Evolutionary conservation across 495 filamentous ascomycete genomes (phyloP), one percentile per base, ranked within the genome.

Genomic region (Penicillium lividum): DNA sequence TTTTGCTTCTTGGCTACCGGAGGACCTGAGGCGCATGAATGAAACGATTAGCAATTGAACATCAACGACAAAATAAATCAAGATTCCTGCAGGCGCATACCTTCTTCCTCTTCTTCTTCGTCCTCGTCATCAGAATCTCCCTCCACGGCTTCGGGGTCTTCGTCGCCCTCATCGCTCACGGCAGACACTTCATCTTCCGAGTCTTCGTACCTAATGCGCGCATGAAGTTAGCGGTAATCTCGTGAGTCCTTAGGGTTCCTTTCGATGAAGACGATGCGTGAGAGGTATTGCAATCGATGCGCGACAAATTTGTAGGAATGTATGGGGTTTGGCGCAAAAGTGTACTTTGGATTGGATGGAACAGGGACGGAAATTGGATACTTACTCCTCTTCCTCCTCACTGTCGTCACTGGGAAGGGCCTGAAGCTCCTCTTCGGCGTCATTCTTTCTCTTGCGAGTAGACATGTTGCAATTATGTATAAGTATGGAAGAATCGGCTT

Each of bases 391-490:
- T 74, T 87, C 84, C 59, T 85, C 83, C 62, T 84, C 83, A 42
- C 80, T 83, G 44, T 79, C 83, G 52, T 87, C 84, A 46, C 80
- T 83, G 42, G 84, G 84, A 27, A 87, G 81, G 25, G 83, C 80
- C 59, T 81, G 77, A 51, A 87, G 78, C 70, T 86, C 80, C 66
- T 84, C 81, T 62, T 83, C 81, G 53, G 75, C 71, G 18, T 86
- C 84, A 59, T 84, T 80, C 81, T 85, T 85, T 79, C 84, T 81
- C 80, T 87, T 87, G 69, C 84, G 81, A 64, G 84, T 85, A 13
- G 82, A 80, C 83, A 86, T 85, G 22, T 56, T 71, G 60, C 45
- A 59, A 13, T 33, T 38, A 34, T 48, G 40, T 34, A 36, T n/a
- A 40, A 49, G 51, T 48, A 53, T 50, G 50, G 56, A 54, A 40